Evolutionary conservation across 495 filamentous ascomycete species (phyloP).

Genomic region (Durotheca rogersii): DNA sequence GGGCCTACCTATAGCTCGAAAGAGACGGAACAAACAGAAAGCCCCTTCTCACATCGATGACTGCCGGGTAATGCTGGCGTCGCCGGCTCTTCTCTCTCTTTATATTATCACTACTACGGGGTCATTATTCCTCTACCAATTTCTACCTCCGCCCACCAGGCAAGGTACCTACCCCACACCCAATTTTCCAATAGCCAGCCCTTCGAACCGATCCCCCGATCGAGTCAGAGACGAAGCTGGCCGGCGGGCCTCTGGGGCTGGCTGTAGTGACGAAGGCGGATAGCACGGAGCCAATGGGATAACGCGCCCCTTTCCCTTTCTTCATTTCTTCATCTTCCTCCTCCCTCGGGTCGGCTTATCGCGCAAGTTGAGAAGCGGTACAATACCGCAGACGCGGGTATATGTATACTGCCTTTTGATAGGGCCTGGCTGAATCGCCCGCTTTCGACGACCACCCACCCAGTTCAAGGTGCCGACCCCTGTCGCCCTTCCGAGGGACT

Average conservation of each 20-base stretch:
- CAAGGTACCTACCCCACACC: conserved; percentile 15
- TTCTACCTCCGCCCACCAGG: conserved; percentile 6
- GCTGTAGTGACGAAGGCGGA: conserved; percentile 17
- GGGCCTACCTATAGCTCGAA: conserved; percentile 11
- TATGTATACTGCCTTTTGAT: too few species aligned
- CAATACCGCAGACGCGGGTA: too few species aligned
- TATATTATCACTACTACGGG: conserved; percentile 8
- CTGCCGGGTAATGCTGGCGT: conserved; percentile 11
- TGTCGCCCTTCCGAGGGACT: conserved; percentile 6
- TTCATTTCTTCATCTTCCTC: too few species aligned
- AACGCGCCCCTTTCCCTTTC: conserved; percentile 13
- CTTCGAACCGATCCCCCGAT: conserved; percentile 31
- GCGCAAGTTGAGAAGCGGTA: conserved; percentile 16
- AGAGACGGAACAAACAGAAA: too few species aligned
- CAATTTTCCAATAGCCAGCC: conserved; percentile 24
- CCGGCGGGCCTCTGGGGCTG: conserved; percentile 3
- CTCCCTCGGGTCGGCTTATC: conserved; percentile 20
- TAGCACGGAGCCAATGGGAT: conserved; percentile 26
- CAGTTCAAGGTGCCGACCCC: too few species aligned
- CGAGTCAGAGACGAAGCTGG: conserved; percentile 39
- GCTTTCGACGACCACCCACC: too few species aligned
- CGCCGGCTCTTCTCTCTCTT: conserved; percentile 22
- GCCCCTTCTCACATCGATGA: conserved; percentile 3
- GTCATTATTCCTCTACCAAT: conserved; percentile 10
- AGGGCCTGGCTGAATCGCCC: conserved; percentile 11